Evolutionary conservation across 1,284 basidiomycete species (phyloP).

Genomic region (Trichosporon asahii): DNA sequence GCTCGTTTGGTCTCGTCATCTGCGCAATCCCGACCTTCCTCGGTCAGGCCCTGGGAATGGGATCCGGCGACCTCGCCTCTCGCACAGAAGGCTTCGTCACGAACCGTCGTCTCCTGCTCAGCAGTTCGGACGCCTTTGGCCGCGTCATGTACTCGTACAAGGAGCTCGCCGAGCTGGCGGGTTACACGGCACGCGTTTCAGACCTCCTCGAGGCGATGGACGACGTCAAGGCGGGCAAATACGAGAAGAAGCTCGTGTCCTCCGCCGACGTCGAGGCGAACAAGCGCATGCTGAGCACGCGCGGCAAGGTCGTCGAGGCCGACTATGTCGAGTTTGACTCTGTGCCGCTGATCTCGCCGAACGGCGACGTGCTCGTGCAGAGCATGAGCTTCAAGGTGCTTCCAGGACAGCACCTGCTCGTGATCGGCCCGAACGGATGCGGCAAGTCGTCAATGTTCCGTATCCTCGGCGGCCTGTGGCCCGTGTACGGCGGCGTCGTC

Average conservation of each 20-base stretch:
- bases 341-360: slow-evolving; percentile 94
- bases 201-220: slow-evolving; percentile 87
- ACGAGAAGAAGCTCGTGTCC: slow-evolving; percentile 82
- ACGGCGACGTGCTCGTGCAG: slow-evolving; percentile 84
- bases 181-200: slow-evolving; percentile 89
- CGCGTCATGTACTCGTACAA: slow-evolving; percentile 90
- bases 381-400: slow-evolving; percentile 84
- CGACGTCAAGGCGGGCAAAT: slow-evolving; percentile 77
- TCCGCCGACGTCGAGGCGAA: slow-evolving; percentile 74
- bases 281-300: slow-evolving; percentile 60
- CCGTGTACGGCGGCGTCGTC: slow-evolving; percentile 91
- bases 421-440: slow-evolving; percentile 85
- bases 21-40: slow-evolving; percentile 95
- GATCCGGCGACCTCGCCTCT: slow-evolving; percentile 67
- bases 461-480: slow-evolving; percentile 95
- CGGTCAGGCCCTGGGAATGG: slow-evolving; percentile 68
- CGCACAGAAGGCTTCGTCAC: slow-evolving; percentile 93
- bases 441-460: slow-evolving; percentile 90
- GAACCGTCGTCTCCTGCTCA: slow-evolving; percentile 80
- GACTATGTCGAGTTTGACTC: slow-evolving; percentile 82
- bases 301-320: slow-evolving; percentile 75
- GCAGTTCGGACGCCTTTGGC: slow-evolving; percentile 60
- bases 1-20: slow-evolving; percentile 84
- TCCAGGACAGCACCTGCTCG: slow-evolving; percentile 85
- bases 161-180: slow-evolving; percentile 90